Evolutionary conservation across 108 stramenopile species (phyloP).

Genomic region (Parietichytrium sp.): DNA sequence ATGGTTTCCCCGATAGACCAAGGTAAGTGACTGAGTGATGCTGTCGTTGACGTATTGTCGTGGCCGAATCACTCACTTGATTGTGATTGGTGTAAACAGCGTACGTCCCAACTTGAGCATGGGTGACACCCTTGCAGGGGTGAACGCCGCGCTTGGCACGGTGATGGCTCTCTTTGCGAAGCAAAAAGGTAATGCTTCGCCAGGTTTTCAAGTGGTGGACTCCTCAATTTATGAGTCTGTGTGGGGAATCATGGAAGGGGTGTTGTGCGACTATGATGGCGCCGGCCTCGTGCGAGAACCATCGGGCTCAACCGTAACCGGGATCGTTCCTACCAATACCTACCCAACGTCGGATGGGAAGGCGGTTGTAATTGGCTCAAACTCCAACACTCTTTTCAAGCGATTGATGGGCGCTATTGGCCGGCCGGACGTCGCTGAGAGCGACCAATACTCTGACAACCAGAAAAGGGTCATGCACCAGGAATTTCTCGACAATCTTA

Average conservation of each 20-base stretch:
- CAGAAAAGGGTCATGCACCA: background rate
- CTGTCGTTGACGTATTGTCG: no score
- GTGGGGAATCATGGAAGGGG: conserved; percentile 34
- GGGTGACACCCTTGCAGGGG: conserved; percentile 24
- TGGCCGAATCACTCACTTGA: no score
- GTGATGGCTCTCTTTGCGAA: conserved; percentile 21
- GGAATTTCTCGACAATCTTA: conserved; percentile 7
- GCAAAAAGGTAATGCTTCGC: conserved; percentile 15
- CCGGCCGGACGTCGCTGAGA: conserved; percentile 13
- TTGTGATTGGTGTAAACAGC: no score
- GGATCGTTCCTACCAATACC: conserved; percentile 30
- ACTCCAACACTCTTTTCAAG: conserved; percentile 17
- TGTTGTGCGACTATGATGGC: conserved; percentile 13
- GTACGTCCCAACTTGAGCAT: background rate
- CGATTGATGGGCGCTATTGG: background rate
- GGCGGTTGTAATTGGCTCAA: conserved; percentile 30
- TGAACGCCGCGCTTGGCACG: conserved; percentile 15
- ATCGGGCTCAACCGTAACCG: conserved; percentile 16
- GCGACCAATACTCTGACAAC: background rate
- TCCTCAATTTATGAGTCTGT: conserved; percentile 17
- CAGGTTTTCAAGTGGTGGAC: conserved; percentile 24
- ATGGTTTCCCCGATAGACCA: conserved; percentile 8
- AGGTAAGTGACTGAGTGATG: no score
- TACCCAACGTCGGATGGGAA: conserved; percentile 18
- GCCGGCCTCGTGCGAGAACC: conserved; percentile 27